Conservation (phyloP, 2,329 filamentous ascomycete genomes). For the Stagonosporopsis cucurbitacearum region DNA sequence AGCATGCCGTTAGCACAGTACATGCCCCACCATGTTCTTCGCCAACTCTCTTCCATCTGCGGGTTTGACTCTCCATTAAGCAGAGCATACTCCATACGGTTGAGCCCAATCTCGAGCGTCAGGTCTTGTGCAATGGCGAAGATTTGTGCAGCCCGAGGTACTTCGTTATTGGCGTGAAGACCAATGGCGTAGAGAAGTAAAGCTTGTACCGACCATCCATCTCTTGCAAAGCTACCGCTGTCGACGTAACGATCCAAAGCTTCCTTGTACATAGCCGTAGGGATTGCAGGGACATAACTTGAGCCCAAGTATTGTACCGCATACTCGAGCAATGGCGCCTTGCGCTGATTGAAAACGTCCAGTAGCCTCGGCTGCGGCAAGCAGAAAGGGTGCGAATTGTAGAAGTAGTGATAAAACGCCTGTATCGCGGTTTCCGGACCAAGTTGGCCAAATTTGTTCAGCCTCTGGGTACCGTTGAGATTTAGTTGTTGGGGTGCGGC, state of each 20-base stretch:
- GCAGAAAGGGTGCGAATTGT: conserved; percentile 62
- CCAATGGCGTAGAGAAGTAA: conserved; percentile 78
- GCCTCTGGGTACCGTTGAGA: conserved; percentile 41
- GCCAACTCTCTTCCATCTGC: conserved; percentile 80
- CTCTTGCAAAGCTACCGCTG: conserved; percentile 40
- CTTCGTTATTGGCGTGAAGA: conserved; percentile 77
- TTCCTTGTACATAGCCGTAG: conserved; percentile 54
- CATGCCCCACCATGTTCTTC: conserved; percentile 89
- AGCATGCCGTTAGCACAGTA: conserved; percentile 86
- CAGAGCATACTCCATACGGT: conserved; percentile 71
- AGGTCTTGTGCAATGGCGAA: conserved; percentile 72
- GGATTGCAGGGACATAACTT: conserved; percentile 58
- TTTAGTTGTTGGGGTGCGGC: conserved; percentile 35
- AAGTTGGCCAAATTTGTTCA: conserved; percentile 37
- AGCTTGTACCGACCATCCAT: conserved; percentile 73
- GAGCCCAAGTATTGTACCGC: conserved; percentile 65
- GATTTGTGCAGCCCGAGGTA: conserved; percentile 70
- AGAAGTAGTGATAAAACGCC: conserved; percentile 59
- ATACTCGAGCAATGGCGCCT: conserved; percentile 55
- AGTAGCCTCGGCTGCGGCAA: conserved; percentile 55
- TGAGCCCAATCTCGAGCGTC: conserved; percentile 77
- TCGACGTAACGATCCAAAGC: conserved; percentile 42
- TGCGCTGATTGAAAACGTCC: conserved; percentile 50
- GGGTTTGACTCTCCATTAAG: conserved; percentile 68
- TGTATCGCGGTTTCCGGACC: conserved; percentile 41